These are phyloP conservation scores for Penstemon barbatus DNA, from an alignment of 257 asterid genomes.

Conservation along the genomic window DNA sequence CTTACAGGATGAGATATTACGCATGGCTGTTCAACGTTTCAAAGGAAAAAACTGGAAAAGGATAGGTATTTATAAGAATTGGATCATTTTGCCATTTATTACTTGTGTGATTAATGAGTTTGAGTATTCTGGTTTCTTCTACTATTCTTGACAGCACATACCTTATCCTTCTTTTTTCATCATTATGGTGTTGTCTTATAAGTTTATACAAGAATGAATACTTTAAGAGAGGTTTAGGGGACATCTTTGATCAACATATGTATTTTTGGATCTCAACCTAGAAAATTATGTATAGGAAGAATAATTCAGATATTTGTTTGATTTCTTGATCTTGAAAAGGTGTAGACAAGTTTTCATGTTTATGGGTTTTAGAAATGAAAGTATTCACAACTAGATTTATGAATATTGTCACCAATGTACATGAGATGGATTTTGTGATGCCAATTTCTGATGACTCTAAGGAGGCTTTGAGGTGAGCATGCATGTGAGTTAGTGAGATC, in stretches of 20 bases:
- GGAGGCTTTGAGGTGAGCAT: not conserved
- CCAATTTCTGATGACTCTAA: not conserved
- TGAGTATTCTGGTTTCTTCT: constrained; percentile 26
- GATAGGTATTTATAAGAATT: constrained; percentile 62
- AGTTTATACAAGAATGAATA: constrained; percentile 16
- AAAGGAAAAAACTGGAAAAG: constrained; percentile 97
- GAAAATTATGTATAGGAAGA: not conserved
- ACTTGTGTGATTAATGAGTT: constrained; percentile 23
- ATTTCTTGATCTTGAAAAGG: constrained; percentile 4
- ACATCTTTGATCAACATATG: no score
- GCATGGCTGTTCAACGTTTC: constrained; percentile 83
- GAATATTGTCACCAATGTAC: not conserved
- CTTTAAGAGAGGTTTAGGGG: not conserved
- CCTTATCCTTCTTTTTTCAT: constrained; percentile 23
- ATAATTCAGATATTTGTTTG: not conserved
- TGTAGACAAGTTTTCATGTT: not conserved
- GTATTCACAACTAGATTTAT: not conserved
- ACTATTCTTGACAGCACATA: constrained; percentile 21
- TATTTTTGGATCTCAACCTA: no score
- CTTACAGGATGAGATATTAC: constrained; percentile 80
- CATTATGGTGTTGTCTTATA: constrained; percentile 19
- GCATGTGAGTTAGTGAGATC: no score
- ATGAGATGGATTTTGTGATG: not conserved
- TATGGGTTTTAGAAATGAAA: not conserved
- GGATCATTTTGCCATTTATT: constrained; percentile 25